Conservation (phyloP, 495 filamentous ascomycete genomes). For the Mycothermus thermophilus region DNA sequence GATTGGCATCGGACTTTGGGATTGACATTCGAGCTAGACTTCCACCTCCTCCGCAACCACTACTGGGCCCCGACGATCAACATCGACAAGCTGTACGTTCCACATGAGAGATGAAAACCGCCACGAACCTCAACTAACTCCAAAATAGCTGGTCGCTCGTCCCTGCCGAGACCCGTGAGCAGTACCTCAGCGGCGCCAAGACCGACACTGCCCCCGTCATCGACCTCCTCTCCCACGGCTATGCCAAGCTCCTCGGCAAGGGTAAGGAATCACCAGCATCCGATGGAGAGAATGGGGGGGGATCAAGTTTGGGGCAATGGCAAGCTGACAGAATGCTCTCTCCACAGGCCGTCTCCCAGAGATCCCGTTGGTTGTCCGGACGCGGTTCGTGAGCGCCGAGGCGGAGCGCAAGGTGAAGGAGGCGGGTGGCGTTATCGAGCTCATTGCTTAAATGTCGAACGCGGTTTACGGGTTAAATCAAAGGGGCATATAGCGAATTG, state of each 20-base stretch:
- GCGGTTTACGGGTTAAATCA: constrained; percentile 18
- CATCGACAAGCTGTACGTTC: constrained; percentile 24
- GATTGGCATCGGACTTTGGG: neutral
- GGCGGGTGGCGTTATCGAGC: constrained; percentile 24
- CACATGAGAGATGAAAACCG: neutral
- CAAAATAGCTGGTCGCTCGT: constrained; percentile 21
- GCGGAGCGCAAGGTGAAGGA: constrained; percentile 24
- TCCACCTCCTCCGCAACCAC: constrained; percentile 25
- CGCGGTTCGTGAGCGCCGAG: constrained; percentile 23
- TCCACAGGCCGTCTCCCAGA: constrained; percentile 20
- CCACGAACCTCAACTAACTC: neutral
- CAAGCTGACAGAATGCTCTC: neutral
- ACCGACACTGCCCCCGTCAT: constrained; percentile 22
- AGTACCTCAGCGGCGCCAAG: constrained; percentile 22
- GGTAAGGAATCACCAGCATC: constrained; percentile 14
- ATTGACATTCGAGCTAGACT: constrained; percentile 8
- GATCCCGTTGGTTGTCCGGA: constrained; percentile 22
- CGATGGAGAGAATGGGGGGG: no score
- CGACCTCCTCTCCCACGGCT: constrained; percentile 24
- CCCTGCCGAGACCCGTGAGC: constrained; percentile 20
- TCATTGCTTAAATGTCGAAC: constrained; percentile 20
- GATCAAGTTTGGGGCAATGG: neutral
- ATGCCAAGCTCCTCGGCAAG: constrained; percentile 26
- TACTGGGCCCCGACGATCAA: constrained; percentile 23
- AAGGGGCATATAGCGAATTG: no score